A percentile compares a stretch with the other conserved stretches of the same genome.
phyloP scores from a whole-genome alignment of 495 filamentous ascomycete species.

The Chaetomium cochliodes region DNA sequence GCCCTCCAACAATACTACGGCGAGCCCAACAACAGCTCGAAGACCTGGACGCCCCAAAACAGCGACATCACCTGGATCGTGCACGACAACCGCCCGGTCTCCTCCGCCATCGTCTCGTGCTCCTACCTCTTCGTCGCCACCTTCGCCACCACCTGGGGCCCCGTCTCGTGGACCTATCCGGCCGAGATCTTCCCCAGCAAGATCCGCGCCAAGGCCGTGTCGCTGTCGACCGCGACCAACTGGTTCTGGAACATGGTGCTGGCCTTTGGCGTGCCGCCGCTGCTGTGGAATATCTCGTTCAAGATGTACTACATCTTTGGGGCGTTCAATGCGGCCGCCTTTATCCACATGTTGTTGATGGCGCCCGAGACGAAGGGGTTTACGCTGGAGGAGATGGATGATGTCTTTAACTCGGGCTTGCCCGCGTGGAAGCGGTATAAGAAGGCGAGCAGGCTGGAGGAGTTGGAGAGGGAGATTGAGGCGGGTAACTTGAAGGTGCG shows the following conservation, averaged over 20 bases:
- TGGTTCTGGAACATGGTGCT: constrained; percentile 72
- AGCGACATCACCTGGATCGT: constrained; percentile 59
- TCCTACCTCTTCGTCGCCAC: constrained; percentile 74
- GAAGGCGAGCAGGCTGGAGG: constrained; percentile 48
- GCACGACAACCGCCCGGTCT: constrained; percentile 47
- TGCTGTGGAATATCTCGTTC: constrained; percentile 56
- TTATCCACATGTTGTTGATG: constrained; percentile 67
- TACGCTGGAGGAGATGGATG: constrained; percentile 68
- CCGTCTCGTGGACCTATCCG: constrained; percentile 78
- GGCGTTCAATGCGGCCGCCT: constrained; percentile 66
- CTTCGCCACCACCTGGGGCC: constrained; percentile 76
- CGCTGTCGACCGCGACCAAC: constrained; percentile 62
- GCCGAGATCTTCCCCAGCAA: constrained; percentile 76
- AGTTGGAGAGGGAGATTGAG: constrained; percentile 53
- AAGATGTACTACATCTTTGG: constrained; percentile 69
- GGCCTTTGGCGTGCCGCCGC: constrained; percentile 60
- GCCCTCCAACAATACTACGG: constrained; percentile 60
- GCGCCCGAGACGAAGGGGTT: constrained; percentile 79
- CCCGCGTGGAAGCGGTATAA: constrained; percentile 49
- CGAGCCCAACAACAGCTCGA: constrained; percentile 45
- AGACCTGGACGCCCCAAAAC: constrained; percentile 34
- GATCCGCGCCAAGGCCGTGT: constrained; percentile 67
- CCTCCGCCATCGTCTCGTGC: constrained; percentile 59
- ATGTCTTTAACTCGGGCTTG: constrained; percentile 56
- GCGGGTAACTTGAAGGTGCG: constrained; percentile 46